Base-by-base conservation (phyloP, 2,329 filamentous ascomycete genomes). In the Fusarium concolor region DNA sequence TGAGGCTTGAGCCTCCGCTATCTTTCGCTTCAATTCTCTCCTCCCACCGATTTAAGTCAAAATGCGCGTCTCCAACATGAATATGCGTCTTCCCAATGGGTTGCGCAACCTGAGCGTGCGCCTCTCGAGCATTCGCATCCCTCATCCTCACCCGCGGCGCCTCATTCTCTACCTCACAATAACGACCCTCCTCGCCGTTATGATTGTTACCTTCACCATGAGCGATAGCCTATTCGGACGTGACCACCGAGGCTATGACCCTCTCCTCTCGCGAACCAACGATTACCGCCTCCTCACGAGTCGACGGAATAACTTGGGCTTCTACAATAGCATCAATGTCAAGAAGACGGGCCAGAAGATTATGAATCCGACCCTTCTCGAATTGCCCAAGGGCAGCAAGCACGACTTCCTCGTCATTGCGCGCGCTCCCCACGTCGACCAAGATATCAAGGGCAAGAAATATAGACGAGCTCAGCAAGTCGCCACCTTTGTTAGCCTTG, bases 341-440 rank as follows among this genome's bases (percentile, higher is more conserved):
- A 65, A 70, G 52, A 56, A 63, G 58, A 70, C 63, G 17, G 67
- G 67, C n/a, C 54, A 70, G 20, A 68, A 70, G 55, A 70, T 70
- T 47, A 70, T 70, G 67, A 70, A 70, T 41, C 67, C 67, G 15
- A 70, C 67, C 37, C 67, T 70, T 22, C 67, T 70, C 39, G 67
- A 70, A 44, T 20, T 70, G 29, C 67, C 67, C 7, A 61, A 61
- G 24, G 67, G 63, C 6, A 69, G 67, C 50, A 69, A 69, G 44
- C 67, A 70, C 15, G 63, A 70, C 59, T 70, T 70, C 5, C 63
- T 70, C 4, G 67, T 70, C 51, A 70, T 70, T 22, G 67, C 67
- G 10, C 63, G 67, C 22, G 67, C 67, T 20, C 63, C 63, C 11
- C 67, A 70, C 8, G 55, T 70, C 49, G 67, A 68, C 12, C 62